Conservation (phyloP, 768 basidiomycete species). For the Mycena chlorophos region DNA sequence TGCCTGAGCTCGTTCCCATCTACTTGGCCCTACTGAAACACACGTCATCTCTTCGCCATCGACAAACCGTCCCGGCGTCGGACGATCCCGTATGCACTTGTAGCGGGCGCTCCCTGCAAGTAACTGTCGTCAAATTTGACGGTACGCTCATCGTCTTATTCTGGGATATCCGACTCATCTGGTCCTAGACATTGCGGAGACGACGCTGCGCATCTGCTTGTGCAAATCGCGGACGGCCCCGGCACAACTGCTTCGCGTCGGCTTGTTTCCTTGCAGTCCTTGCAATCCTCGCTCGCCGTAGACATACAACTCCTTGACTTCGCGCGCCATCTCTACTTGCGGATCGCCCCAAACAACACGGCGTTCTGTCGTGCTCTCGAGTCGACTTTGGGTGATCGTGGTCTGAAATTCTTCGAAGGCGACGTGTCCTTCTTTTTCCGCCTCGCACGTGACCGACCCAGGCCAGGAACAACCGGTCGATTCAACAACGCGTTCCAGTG, state of each 20-base stretch:
- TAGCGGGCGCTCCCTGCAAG: not conserved
- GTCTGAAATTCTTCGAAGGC: not conserved
- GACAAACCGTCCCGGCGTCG: not conserved
- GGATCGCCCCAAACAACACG: conserved; percentile 28
- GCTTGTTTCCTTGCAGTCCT: conserved; percentile 32
- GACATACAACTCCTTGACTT: conserved; percentile 33
- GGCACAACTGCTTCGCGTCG: conserved; percentile 21
- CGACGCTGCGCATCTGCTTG: conserved; percentile 17
- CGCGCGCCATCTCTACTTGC: conserved; percentile 26
- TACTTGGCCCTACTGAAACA: not conserved
- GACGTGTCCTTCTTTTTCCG: not conserved
- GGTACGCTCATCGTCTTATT: not conserved
- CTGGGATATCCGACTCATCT: not conserved
- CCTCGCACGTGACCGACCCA: not conserved
- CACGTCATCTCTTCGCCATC: not conserved
- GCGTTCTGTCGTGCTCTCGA: conserved; percentile 32
- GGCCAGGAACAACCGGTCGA: not conserved
- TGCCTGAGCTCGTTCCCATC: not conserved
- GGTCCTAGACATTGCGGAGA: not conserved
- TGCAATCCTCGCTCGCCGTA: conserved; percentile 31
- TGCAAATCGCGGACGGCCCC: conserved; percentile 9
- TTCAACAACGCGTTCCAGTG: too few relatives aligned
- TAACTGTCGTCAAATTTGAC: not conserved
- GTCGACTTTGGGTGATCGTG: conserved; percentile 20
- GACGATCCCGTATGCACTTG: not conserved